Conservation (phyloP, 2,329 filamentous ascomycete species). For the Hypoxylon sp. region DNA sequence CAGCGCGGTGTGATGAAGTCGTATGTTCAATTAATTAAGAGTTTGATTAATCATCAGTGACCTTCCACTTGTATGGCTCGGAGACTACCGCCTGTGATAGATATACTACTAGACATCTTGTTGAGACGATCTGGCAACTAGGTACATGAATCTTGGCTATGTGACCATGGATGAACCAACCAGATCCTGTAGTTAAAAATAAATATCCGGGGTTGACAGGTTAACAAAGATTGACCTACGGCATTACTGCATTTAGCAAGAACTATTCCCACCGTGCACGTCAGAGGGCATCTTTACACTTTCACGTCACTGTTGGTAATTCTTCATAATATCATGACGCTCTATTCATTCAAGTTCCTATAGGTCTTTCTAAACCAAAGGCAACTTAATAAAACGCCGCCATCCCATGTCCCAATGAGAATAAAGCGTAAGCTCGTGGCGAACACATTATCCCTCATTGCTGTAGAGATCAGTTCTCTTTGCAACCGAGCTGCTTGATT, state of each 20-base stretch:
- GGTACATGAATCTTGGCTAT: slow-evolving; percentile 27
- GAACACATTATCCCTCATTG: slow-evolving; percentile 20
- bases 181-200: slow-evolving; percentile 41
- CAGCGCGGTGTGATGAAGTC: slow-evolving; percentile 23
- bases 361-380: slow-evolving; percentile 39
- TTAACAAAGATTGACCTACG: background rate
- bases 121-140: slow-evolving; percentile 13
- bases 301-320: background rate
- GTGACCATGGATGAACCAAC: slow-evolving; percentile 30
- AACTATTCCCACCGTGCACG: background rate
- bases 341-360: slow-evolving; percentile 41
- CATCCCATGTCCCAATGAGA: slow-evolving; percentile 28
- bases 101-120: slow-evolving; percentile 2
- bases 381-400: slow-evolving; percentile 26
- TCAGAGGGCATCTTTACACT: background rate
- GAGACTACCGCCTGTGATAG: slow-evolving; percentile 25
- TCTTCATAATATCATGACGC: slow-evolving; percentile 31
- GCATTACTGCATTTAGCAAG: slow-evolving; percentile 27
- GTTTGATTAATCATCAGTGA: slow-evolving; percentile 10
- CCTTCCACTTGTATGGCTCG: slow-evolving; percentile 16
- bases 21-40: slow-evolving; percentile 37
- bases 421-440: slow-evolving; percentile 23
- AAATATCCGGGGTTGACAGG: slow-evolving; percentile 31
- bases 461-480: slow-evolving; percentile 7
- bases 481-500: slow-evolving; percentile 15